Percentiles rank a stretch among this genome's conserved stretches.
Evolutionary conservation across 305 asterid species (phyloP).

Genomic region (Caryopteris hybrid): DNA sequence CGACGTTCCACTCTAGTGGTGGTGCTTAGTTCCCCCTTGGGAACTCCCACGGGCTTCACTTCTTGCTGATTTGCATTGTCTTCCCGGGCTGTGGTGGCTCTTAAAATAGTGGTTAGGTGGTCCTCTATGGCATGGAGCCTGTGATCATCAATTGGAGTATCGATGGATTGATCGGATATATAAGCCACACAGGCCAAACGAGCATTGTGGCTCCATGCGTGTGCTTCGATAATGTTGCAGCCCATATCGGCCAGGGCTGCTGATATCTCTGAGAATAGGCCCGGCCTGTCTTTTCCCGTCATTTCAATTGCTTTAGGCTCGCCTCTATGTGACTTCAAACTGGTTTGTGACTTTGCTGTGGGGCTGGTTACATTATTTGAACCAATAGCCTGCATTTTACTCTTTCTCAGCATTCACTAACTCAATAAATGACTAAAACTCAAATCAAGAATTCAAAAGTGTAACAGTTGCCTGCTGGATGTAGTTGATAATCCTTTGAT

Average conservation of each 20-base stretch:
- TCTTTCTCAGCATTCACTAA: neutral
- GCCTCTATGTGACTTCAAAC: slow-evolving; percentile 10
- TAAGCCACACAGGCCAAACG: slow-evolving; percentile 62
- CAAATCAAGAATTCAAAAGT: neutral
- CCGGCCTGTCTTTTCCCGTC: slow-evolving; percentile 78
- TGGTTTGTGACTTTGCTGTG: slow-evolving; percentile 22
- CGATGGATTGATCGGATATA: slow-evolving; percentile 43
- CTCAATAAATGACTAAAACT: neutral
- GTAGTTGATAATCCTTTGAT: slow-evolving; percentile 55
- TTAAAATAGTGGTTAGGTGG: slow-evolving; percentile 59
- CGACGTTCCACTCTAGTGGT: slow-evolving; percentile 59
- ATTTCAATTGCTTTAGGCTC: slow-evolving; percentile 63
- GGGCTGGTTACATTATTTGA: slow-evolving; percentile 18
- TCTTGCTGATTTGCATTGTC: slow-evolving; percentile 35
- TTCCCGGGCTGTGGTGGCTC: slow-evolving; percentile 47
- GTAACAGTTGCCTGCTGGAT: slow-evolving; percentile 47
- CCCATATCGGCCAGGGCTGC: slow-evolving; percentile 80
- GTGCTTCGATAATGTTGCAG: slow-evolving; percentile 68
- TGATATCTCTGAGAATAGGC: slow-evolving; percentile 73
- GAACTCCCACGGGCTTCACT: slow-evolving; percentile 47
- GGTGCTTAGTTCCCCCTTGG: slow-evolving; percentile 35
- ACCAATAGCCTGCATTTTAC: slow-evolving; percentile 36
- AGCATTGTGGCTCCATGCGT: slow-evolving; percentile 81
- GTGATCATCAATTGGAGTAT: slow-evolving; percentile 42
- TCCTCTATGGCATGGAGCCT: slow-evolving; percentile 55